Conservation (phyloP, 345 rosid species). For the Salix dunnii region DNA sequence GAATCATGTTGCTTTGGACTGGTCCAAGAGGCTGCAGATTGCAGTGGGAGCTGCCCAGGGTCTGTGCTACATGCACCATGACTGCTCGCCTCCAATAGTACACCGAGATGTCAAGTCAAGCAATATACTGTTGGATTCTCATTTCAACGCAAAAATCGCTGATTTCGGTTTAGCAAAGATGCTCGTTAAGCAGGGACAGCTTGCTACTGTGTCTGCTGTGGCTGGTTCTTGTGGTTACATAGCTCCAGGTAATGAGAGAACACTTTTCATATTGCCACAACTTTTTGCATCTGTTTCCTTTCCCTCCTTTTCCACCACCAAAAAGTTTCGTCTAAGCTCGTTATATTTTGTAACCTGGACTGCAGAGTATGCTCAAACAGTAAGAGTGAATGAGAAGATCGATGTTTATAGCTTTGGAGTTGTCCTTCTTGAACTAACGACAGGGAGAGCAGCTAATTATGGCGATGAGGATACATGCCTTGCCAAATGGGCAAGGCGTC, state of each 20-base stretch:
- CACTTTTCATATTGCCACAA: not conserved
- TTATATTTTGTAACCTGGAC: not conserved
- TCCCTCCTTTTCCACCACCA: not conserved
- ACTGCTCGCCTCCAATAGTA: conserved; percentile 12
- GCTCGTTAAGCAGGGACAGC: conserved; percentile 1
- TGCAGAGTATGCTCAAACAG: conserved; percentile 24
- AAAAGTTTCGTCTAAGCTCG: not conserved
- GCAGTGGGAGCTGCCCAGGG: conserved; percentile 29
- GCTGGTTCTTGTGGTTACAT: conserved; percentile 25
- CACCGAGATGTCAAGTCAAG: conserved; percentile 31
- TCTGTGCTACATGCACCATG: conserved; percentile 23
- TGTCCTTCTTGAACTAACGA: conserved; percentile 33
- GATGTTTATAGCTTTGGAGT: conserved; percentile 97
- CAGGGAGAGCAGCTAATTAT: conserved; percentile 19
- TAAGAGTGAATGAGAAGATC: conserved; percentile 64
- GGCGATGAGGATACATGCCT: conserved; percentile 17
- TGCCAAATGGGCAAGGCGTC: conserved; percentile 21
- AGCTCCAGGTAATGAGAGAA: conserved; percentile 21
- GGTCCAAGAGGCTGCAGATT: conserved; percentile 22
- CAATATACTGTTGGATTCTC: conserved; percentile 24
- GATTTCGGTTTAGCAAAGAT: conserved; percentile 27
- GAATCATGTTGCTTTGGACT: conserved; percentile 6
- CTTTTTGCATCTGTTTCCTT: not conserved
- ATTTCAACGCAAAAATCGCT: conserved; percentile 29
- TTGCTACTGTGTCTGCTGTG: conserved; percentile 13